These are phyloP conservation scores for Dactylonectria estremocensis DNA, from an alignment of 2,329 filamentous ascomycete genomes.

Conservation along the genomic window DNA sequence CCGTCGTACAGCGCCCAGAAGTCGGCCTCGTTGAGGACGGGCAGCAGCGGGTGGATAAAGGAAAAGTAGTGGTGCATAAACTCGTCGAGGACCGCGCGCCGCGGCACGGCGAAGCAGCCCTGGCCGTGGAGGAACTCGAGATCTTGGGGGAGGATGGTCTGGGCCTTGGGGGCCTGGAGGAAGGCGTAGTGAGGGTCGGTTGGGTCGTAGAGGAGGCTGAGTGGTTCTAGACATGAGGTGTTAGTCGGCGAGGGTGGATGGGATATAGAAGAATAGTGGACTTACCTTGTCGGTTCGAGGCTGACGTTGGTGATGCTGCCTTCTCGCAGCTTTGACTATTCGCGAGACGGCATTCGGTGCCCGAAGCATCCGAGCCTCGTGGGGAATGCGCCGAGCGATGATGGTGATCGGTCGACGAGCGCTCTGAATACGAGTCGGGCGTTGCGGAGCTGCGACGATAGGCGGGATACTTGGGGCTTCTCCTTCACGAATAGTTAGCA, in stretches of 20 bases:
- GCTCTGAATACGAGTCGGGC: conserved; percentile 16
- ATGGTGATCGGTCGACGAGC: conserved; percentile 6
- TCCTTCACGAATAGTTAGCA: conserved; percentile 4
- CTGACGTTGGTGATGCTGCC: neutral
- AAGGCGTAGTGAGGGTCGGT: conserved; percentile 43
- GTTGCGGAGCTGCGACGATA: neutral
- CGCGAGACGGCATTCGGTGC: neutral
- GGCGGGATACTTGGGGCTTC: conserved; percentile 10
- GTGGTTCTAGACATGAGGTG: neutral
- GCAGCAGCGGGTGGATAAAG: conserved; percentile 50
- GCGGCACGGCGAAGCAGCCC: conserved; percentile 47
- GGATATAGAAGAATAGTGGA: neutral
- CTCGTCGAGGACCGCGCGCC: conserved; percentile 44
- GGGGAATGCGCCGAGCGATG: conserved; percentile 12
- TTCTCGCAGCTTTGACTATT: neutral
- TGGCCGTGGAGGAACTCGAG: conserved; percentile 44
- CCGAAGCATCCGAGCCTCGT: conserved; percentile 8
- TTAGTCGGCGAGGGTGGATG: neutral
- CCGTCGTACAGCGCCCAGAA: conserved; percentile 43
- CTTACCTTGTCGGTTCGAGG: neutral
- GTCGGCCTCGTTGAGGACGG: conserved; percentile 45
- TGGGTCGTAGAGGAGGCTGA: conserved; percentile 1
- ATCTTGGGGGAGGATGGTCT: conserved; percentile 43
- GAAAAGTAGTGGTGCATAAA: conserved; percentile 49
- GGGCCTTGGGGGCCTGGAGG: conserved; percentile 40